phyloP scores from a whole-genome alignment of 83 land plant species.

The Picea abies region DNA sequence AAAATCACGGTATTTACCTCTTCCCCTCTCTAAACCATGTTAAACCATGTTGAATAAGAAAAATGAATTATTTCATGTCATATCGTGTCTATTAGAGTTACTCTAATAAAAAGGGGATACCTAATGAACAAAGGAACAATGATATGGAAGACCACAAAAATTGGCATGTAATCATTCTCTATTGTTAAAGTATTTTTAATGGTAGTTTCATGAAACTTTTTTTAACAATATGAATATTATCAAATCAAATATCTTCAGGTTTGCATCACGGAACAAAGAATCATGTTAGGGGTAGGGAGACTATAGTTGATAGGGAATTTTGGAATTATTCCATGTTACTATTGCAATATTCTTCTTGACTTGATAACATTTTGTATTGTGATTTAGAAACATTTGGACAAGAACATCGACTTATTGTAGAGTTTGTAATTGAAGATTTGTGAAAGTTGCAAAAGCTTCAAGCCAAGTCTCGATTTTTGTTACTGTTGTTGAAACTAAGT shows the following conservation, averaged over 20 bases:
- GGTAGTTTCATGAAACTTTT: not conserved
- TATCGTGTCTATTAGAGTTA: not conserved
- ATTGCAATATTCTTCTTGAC: not conserved
- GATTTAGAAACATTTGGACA: constrained; percentile 85
- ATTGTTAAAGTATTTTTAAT: not conserved
- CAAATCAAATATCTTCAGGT: no score
- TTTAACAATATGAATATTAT: not conserved
- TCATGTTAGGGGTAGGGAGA: not conserved
- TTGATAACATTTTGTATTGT: constrained; percentile 8
- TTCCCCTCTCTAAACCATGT: not conserved
- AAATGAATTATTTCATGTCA: not conserved
- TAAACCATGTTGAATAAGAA: constrained; percentile 1
- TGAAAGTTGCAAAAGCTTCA: constrained; percentile 49
- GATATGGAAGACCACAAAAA: not conserved
- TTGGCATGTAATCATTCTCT: not conserved
- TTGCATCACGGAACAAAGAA: not conserved
- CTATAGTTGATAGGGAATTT: not conserved
- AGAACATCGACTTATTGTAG: constrained; percentile 91
- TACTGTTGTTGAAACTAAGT: not conserved
- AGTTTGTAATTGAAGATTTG: constrained; percentile 89
- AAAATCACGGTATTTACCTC: constrained; percentile 79
- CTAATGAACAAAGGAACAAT: not conserved
- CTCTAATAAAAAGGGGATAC: not conserved
- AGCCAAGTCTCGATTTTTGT: not conserved
- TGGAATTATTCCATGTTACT: not conserved